These are phyloP conservation scores for Yamadazyma takamatsuzukensis DNA, from an alignment of 805 yeast species.

Conservation along the genomic window DNA sequence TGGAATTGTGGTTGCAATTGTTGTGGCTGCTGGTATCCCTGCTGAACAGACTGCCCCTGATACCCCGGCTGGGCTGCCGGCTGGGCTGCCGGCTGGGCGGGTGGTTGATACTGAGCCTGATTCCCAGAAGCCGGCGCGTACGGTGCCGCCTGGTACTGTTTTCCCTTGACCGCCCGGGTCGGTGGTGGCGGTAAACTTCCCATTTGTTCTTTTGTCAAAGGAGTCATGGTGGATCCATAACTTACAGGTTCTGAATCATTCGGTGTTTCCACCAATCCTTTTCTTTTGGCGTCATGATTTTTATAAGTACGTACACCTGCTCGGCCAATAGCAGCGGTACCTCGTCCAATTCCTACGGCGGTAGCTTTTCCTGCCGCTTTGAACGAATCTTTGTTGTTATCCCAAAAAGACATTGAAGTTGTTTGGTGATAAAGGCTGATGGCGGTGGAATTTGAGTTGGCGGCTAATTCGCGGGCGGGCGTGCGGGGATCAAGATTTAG, in stretches of 20 bases:
- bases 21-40: conserved; percentile 6
- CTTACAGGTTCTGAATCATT: conserved; percentile 11
- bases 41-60: conserved; percentile 4
- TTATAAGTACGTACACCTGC: conserved; percentile 53
- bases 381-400: conserved; percentile 48
- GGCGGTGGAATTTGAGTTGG: too few relatives aligned
- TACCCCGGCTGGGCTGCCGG: background rate
- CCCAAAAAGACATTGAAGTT: conserved; percentile 25
- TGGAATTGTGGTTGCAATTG: conserved; percentile 9
- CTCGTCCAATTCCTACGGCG: conserved; percentile 48
- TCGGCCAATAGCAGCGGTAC: conserved; percentile 45
- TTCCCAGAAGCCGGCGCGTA: conserved; percentile 16
- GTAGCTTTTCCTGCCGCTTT: conserved; percentile 49
- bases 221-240: conserved; percentile 3
- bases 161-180: conserved; percentile 27
- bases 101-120: conserved; percentile 1
- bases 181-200: conserved; percentile 30
- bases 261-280: conserved; percentile 17
- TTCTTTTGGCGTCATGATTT: conserved; percentile 29
- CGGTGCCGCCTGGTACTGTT: conserved; percentile 15
- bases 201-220: conserved; percentile 17
- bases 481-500: background rate
- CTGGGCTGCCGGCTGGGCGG: background rate
- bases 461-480: background rate
- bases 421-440: background rate